Base-by-base conservation (phyloP, 1,139 yeast species). In the Diutina scorzettiae region DNA sequence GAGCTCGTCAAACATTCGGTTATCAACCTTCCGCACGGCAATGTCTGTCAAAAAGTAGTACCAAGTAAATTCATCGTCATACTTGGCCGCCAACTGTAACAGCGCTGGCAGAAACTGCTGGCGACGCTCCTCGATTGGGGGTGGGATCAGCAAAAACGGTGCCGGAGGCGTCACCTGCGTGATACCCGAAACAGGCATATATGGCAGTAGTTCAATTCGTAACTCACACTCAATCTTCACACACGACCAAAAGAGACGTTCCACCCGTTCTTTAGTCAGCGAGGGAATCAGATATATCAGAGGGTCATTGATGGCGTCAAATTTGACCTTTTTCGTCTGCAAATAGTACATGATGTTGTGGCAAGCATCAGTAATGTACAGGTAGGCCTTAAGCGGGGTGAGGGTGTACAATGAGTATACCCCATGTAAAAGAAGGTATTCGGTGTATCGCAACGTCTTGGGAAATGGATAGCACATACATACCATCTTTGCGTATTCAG, bases 11-110 rank as follows among this genome's bases (percentile, higher is more conserved):
- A 58, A 59, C 54, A 71, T 55, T 33, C 57, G 58, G 51, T 71
- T 71, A 47, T 70, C 74, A 6, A 70, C 59, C 48, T 68, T 70
- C 29, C 76, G 52, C 7, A 69, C 62, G 0, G 73, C 73, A n/a
- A 70, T 59, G 48, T 71, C 76, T 0, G 76, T 70, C 37, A 71
- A 53, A 47, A 63, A 70, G 47, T 55, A 71, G 51, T 68, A 67
- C 76, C 76, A 71, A 18, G 71, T 59, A 43, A 64, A 59, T 44
- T 64, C 66, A 43, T 58, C 68, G 48, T 58, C 66, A 45, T 49
- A 68, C 43, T 48, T 58, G 27, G 54, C 49, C 1, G 69, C 65
- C 23, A 63, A 47, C 43, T 47, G 49, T 1, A 62, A 37, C 42
- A 63, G 56, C 17, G 57, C 57, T n/a, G 52, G 53, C 14, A 23